phyloP scores from a whole-genome alignment of 2,329 filamentous ascomycete species.

The Microascus cirrosus region DNA sequence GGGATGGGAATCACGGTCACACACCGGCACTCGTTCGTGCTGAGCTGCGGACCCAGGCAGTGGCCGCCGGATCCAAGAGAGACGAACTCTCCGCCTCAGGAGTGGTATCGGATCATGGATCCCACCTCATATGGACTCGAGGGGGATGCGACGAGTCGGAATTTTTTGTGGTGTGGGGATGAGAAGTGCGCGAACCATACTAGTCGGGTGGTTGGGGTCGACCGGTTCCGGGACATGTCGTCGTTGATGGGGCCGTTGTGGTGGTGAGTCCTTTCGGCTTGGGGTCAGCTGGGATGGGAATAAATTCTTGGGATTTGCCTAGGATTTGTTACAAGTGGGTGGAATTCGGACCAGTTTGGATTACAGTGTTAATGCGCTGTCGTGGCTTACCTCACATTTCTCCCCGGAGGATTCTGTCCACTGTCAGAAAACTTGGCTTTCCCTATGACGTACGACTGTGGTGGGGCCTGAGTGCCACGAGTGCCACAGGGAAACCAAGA shows the following conservation, averaged over 20 bases:
- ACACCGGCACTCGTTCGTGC: not conserved
- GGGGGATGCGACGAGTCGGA: not conserved
- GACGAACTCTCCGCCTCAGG: not conserved
- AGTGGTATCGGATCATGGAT: slow-evolving; percentile 2
- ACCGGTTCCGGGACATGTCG: not conserved
- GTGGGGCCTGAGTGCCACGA: no score
- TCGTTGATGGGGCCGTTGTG: not conserved
- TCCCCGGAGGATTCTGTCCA: no score
- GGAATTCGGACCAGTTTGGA: no score
- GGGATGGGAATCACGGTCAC: not conserved
- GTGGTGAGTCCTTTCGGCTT: not conserved
- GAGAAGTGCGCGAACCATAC: not conserved
- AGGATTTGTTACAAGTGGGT: no score
- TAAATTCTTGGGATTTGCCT: not conserved
- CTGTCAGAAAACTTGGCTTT: no score
- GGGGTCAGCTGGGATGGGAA: not conserved
- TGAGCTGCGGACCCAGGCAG: not conserved
- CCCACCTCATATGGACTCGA: not conserved
- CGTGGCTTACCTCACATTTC: no score
- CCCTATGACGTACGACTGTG: no score
- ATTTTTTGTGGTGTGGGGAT: not conserved
- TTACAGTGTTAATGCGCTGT: no score
- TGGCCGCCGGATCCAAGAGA: not conserved
- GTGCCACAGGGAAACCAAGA: no score
- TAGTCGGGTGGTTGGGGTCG: not conserved